Evolutionary conservation across 495 filamentous ascomycete genomes (phyloP).

Genomic region (Aspergillus olivimuriae): DNA sequence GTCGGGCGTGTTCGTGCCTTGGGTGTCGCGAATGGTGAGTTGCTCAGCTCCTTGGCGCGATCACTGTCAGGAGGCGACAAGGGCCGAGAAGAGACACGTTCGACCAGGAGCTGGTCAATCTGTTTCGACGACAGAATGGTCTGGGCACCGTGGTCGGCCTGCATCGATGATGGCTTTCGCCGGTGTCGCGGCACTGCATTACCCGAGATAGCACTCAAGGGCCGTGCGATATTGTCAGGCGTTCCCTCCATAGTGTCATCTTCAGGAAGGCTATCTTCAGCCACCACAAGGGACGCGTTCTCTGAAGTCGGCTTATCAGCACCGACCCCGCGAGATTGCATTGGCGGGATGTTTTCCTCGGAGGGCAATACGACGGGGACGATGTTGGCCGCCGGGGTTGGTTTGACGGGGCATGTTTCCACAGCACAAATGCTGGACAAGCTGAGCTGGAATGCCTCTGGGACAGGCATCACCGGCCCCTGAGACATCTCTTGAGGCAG

Average conservation of each 20-base stretch:
- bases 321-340: slow-evolving; percentile 3
- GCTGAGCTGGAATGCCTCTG: slow-evolving; percentile 17
- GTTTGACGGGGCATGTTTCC: slow-evolving; percentile 32
- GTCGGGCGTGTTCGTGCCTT: slow-evolving; percentile 31
- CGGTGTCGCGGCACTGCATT: slow-evolving; percentile 30
- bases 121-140: slow-evolving; percentile 66
- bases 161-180: slow-evolving; percentile 33
- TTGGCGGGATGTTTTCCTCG: slow-evolving; percentile 5
- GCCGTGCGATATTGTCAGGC: slow-evolving; percentile 35
- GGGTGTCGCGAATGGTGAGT: slow-evolving; percentile 34
- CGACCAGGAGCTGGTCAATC: slow-evolving; percentile 60
- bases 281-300: slow-evolving; percentile 27
- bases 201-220: slow-evolving; percentile 38
- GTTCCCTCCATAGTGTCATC: slow-evolving; percentile 23
- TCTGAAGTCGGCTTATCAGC: slow-evolving; percentile 15
- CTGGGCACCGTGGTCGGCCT: slow-evolving; percentile 63
- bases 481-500: background rate
- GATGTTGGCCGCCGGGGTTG: slow-evolving; percentile 1
- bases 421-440: slow-evolving; percentile 35
- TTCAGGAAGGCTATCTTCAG: slow-evolving; percentile 51
- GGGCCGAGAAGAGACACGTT: slow-evolving; percentile 27
- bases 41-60: slow-evolving; percentile 24
- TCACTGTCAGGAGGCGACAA: slow-evolving; percentile 31
- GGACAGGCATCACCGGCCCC: slow-evolving; percentile 9
- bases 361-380: slow-evolving; percentile 18